Evolutionary conservation across 2,329 filamentous ascomycete genomes (phyloP).

Genomic region (Monosporascus sp.): DNA sequence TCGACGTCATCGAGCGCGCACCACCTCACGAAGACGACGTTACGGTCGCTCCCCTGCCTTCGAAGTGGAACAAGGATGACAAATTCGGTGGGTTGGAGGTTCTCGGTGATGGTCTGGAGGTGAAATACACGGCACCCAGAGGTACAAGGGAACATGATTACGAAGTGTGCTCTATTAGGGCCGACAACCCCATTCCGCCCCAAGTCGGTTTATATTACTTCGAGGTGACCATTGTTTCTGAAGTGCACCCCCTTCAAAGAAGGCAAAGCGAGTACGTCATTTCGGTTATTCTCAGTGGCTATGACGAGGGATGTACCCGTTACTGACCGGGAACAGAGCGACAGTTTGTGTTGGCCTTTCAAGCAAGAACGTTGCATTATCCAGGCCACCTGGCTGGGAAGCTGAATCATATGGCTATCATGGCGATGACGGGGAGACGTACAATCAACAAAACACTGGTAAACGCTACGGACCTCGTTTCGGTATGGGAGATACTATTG

Average conservation of each 20-base stretch:
- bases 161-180: slow-evolving; percentile 77
- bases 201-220: slow-evolving; percentile 95
- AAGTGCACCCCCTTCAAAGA: slow-evolving; percentile 53
- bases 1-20: slow-evolving; percentile 77
- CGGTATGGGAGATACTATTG: slow-evolving; percentile 53
- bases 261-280: slow-evolving; percentile 51
- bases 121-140: slow-evolving; percentile 52
- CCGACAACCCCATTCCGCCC: slow-evolving; percentile 80
- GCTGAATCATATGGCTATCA: slow-evolving; percentile 65
- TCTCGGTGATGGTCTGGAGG: slow-evolving; percentile 65
- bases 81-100: slow-evolving; percentile 72
- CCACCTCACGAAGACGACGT: slow-evolving; percentile 57
- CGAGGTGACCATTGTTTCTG: slow-evolving; percentile 60
- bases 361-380: slow-evolving; percentile 46
- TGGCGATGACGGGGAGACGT: slow-evolving; percentile 62
- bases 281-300: no score
- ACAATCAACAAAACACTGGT: slow-evolving; percentile 51
- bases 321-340: slow-evolving; percentile 36
- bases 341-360: slow-evolving; percentile 62
- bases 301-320: neutral
- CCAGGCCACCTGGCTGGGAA: slow-evolving; percentile 62
- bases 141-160: slow-evolving; percentile 50
- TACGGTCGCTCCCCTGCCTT: slow-evolving; percentile 63
- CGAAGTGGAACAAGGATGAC: slow-evolving; percentile 76
- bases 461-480: slow-evolving; percentile 55